phyloP scores from a whole-genome alignment of 116 monocot genomes.

The Trichopus zeylanicus region DNA sequence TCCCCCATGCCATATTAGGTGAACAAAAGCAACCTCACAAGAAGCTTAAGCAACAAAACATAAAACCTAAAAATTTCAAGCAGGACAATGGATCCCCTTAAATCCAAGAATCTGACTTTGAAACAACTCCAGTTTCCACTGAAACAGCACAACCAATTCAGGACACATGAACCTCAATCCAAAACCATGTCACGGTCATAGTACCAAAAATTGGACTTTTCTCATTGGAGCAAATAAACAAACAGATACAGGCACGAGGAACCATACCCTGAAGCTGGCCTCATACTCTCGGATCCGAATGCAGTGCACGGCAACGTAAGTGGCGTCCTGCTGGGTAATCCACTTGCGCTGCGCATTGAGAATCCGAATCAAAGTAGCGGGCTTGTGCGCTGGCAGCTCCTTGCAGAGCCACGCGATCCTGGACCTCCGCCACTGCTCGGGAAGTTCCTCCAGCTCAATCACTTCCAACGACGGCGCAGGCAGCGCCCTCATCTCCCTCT shows the following conservation, averaged over 20 bases:
- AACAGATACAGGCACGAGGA: slow-evolving; percentile 20
- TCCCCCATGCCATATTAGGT: no score
- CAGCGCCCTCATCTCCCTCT: slow-evolving; percentile 6
- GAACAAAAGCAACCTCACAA: no score
- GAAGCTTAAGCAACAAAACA: not conserved
- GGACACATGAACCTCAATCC: no score
- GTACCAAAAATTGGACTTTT: no score
- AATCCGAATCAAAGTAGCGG: slow-evolving; percentile 50
- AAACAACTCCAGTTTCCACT: no score
- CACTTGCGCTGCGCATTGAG: slow-evolving; percentile 94
- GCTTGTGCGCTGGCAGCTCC: slow-evolving; percentile 83
- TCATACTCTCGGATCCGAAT: slow-evolving; percentile 85
- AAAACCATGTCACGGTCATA: no score
- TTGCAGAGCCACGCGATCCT: slow-evolving; percentile 97
- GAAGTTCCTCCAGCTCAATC: slow-evolving; percentile 72
- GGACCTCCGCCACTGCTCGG: slow-evolving; percentile 89
- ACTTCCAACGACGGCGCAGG: slow-evolving; percentile 6
- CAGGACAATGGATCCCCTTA: no score
- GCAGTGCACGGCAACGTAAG: slow-evolving; percentile 70
- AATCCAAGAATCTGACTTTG: no score
- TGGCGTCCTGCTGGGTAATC: slow-evolving; percentile 70
- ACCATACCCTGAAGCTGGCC: slow-evolving; percentile 54
- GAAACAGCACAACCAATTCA: no score
- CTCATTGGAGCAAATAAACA: slow-evolving; percentile 12
- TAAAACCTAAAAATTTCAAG: no score